These are phyloP conservation scores for Dioscorea alata DNA, from an alignment of 106 monocot species.

Conservation along the genomic window DNA sequence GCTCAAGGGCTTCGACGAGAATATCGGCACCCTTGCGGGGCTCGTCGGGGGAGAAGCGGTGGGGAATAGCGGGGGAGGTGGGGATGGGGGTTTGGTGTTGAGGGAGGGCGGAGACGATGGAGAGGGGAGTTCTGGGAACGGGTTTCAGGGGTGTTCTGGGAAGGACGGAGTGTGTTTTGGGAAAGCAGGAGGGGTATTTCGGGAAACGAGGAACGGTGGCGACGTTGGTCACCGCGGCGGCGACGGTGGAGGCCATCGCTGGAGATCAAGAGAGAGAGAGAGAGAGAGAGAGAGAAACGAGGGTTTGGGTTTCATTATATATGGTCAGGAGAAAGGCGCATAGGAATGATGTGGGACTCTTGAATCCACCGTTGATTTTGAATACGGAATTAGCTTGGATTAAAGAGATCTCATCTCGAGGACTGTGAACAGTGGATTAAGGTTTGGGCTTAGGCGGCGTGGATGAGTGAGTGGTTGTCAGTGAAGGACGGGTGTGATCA, in stretches of 20 bases:
- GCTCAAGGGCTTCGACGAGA: slow-evolving; percentile 86
- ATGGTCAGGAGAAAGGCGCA: no score
- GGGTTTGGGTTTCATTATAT: background rate
- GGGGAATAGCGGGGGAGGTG: background rate
- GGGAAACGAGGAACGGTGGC: background rate
- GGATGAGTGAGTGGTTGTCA: no score
- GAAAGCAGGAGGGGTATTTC: background rate
- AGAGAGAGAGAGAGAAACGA: background rate
- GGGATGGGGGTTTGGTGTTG: background rate
- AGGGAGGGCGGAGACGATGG: background rate
- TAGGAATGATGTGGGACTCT: no score
- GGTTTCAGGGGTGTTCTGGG: no score
- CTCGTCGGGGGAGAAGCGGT: slow-evolving; percentile 31
- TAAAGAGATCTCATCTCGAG: no score
- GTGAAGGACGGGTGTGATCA: no score
- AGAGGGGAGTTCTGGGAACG: background rate
- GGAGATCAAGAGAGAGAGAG: background rate
- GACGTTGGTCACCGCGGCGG: background rate
- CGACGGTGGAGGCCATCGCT: background rate
- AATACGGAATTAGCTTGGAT: no score
- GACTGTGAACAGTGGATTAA: no score
- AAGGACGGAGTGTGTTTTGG: background rate
- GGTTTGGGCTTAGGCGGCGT: no score
- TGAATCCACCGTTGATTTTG: no score
- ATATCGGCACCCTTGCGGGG: slow-evolving; percentile 91